Evolutionary conservation across 1,284 basidiomycete genomes (phyloP), one percentile per base, ranked within the genome.

Genomic region (Moniliophthora roreri): DNA sequence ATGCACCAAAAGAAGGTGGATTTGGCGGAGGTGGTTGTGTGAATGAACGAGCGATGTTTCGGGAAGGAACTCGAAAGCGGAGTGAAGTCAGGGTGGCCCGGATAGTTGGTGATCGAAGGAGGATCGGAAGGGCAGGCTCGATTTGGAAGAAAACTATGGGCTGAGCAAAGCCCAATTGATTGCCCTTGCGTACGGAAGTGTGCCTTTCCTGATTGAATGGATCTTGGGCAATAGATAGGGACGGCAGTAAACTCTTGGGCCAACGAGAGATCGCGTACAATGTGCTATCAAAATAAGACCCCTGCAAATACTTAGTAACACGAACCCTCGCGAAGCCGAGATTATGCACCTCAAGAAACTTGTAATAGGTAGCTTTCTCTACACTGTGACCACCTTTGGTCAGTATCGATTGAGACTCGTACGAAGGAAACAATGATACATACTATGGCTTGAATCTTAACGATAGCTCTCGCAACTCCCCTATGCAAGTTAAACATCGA

Each of bases 101-200:
- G 24, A 78, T 56, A 36, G 70, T 68, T 0, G 72, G 67, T 2
- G 85, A 82, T 42, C 71, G 70, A 7, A 79, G 64, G 45, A 89
- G 70, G 1, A 62, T 58, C 1, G 75, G 61, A 18, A 77, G 55
- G 51, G 82, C 63, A 2, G 76, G 66, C 40, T 84, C 78, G 28
- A 89, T 73, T 16, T 75, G 76, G 63, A 87, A 87, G 70, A 90
- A 89, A 4, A 89, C 85, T 48, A 90, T 68, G 0, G 88, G 87
- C 61, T 90, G 87, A 1, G 88, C 87, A 55, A 90, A 90, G 57
- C 69, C 48, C 42, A 46, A 24, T 24, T 24, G 6, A 10, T 46
- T 46, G 24, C 24, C 24, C 15, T 24, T 23, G 26, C n/a, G 10
- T 28, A 32, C 18, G 18, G 40, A 41, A 2, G 40, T 41, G 18